Evolutionary conservation across 1,284 basidiomycete genomes (phyloP), one percentile per base, ranked within the genome.

Genomic region (Cutaneotrichosporon daszewskae): DNA sequence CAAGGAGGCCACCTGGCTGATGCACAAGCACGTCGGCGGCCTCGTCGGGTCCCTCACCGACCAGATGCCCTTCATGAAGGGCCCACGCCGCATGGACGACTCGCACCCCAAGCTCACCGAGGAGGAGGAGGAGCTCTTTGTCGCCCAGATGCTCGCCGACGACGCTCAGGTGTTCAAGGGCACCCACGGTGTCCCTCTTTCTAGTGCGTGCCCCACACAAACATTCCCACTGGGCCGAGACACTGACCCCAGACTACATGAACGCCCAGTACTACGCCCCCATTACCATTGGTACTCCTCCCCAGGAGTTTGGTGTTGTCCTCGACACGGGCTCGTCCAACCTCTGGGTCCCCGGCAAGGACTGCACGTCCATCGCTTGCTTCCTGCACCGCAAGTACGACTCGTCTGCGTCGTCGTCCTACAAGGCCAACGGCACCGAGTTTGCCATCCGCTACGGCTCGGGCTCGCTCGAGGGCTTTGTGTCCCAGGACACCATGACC

Each of bases 201-300:
- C 78, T 63, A 94, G 91, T 95, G 62, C 54, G 87, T 79, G 24
- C 24, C n/a, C 10, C 23, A 33, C 29, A 31, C 13, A 6, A 31
- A 8, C 28, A n/a, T 31, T 31, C 14, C 13, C n/a, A n/a, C n/a
- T n/a, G n/a, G n/a, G n/a, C n/a, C n/a, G n/a, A n/a, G n/a, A n/a
- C n/a, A n/a, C 28, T 31, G 16, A 31, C 22, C 17, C 24, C 54
- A 81, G 92, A 98, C 77, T 98, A 90, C 75, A 82, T 95, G 81
- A 97, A 97, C 67, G 92, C 94, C 22, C 94, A 98, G 72, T 97
- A 98, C 75, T 98, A 81, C 69, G 80, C 90, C 27, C 86, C 92
- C 57, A 94, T 98, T 54, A 72, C 75, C 10, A 69, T 98, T 43
- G 94, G 76, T 36, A 73, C 65, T 8, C 72, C 72, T 26, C 64